Percentiles rank a stretch among this genome's conserved stretches.
Evolutionary conservation across 306 rosid species (phyloP).

Genomic region (Benincasa hispida): DNA sequence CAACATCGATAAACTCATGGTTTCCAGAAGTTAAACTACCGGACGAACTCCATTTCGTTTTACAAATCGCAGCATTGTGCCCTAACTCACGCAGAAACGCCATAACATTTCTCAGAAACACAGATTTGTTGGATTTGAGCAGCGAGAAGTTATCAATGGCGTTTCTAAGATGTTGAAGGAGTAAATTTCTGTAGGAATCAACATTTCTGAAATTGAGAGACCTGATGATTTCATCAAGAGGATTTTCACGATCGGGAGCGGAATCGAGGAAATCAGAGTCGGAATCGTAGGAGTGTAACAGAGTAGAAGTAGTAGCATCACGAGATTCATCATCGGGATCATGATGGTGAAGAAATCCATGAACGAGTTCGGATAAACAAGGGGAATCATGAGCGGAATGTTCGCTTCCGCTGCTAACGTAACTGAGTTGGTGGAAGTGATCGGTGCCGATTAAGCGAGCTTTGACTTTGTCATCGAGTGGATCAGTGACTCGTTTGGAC

Average conservation of each 20-base stretch:
- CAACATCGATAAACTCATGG: constrained; percentile 65
- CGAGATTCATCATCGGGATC: not conserved
- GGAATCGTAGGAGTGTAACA: not conserved
- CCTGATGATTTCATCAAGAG: constrained; percentile 14
- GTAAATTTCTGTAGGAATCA: constrained; percentile 28
- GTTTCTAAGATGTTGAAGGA: constrained; percentile 31
- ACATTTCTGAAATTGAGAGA: not conserved
- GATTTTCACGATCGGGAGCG: constrained; percentile 13
- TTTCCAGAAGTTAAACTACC: constrained; percentile 32
- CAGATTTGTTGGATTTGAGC: constrained; percentile 9
- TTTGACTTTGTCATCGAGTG: constrained; percentile 46
- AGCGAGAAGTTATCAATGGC: constrained; percentile 24
- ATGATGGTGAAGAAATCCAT: constrained; percentile 23
- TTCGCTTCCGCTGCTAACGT: constrained; percentile 65
- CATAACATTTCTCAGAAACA: constrained; percentile 37
- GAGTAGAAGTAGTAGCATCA: not conserved
- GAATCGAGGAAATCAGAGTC: constrained; percentile 45
- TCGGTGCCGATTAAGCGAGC: constrained; percentile 44
- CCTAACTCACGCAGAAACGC: constrained; percentile 38
- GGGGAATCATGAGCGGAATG: constrained; percentile 46
- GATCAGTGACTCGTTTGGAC: constrained; percentile 51
- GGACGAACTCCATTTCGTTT: constrained; percentile 52
- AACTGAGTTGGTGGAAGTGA: constrained; percentile 14
- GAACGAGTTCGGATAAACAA: constrained; percentile 60
- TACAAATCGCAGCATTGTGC: constrained; percentile 75